Evolutionary conservation across 83 land plant genomes (phyloP).

Genomic region (Diphasiastrum complanatum): DNA sequence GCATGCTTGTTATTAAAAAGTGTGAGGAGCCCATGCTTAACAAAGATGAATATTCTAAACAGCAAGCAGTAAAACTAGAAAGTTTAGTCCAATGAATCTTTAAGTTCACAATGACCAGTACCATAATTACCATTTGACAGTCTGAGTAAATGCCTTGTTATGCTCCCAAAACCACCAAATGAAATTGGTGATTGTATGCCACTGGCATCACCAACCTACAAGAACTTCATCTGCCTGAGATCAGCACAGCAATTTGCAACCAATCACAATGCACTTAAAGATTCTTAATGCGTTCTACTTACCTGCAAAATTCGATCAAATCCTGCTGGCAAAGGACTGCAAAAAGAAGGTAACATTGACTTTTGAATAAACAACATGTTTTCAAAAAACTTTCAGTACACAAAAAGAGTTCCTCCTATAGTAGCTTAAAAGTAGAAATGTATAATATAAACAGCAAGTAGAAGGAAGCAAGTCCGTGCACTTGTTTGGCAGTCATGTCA

Average conservation of each 20-base stretch:
- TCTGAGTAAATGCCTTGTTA: slow-evolving; percentile 76
- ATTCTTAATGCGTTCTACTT: background rate
- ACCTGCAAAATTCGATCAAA: slow-evolving; percentile 90
- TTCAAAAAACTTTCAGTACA: too few relatives aligned
- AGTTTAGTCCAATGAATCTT: background rate
- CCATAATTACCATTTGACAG: slow-evolving; percentile 52
- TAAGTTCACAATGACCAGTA: background rate
- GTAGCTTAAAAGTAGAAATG: too few relatives aligned
- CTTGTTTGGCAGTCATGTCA: too few relatives aligned
- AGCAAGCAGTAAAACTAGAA: background rate
- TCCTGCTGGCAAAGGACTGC: slow-evolving; percentile 85
- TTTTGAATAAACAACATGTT: too few relatives aligned
- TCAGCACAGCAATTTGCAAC: background rate
- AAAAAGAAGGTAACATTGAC: slow-evolving; percentile 4
- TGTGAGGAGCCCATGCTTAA: too few relatives aligned
- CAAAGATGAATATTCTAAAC: background rate
- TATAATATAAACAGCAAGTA: too few relatives aligned
- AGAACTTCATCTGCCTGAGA: background rate
- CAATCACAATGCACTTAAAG: background rate
- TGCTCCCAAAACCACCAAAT: slow-evolving; percentile 95
- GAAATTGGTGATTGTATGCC: slow-evolving; percentile 98
- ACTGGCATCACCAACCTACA: slow-evolving; percentile 97
- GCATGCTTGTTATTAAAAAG: too few relatives aligned
- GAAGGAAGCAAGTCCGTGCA: too few relatives aligned
- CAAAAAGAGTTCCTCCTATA: too few relatives aligned